A percentile compares a stretch with the other conserved stretches of the same genome.
These are phyloP conservation scores for Globisporangium perplexum DNA, from an alignment of 352 stramenopile species.

Conservation along the genomic window DNA sequence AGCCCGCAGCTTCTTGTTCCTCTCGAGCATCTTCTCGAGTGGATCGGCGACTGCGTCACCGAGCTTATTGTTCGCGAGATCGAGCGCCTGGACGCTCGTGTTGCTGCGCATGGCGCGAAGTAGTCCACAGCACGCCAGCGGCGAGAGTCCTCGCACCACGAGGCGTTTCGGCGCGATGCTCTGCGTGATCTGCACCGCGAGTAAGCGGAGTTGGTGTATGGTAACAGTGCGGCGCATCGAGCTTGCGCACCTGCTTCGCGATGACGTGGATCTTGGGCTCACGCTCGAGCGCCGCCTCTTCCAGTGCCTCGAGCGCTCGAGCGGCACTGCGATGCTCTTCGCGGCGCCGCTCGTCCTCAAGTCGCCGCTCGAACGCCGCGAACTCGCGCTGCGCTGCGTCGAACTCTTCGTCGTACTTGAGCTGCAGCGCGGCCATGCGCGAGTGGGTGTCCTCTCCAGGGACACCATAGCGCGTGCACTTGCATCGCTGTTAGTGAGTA, in stretches of 20 bases:
- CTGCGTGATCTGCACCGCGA: conserved; percentile 26
- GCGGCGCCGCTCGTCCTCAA: conserved; percentile 41
- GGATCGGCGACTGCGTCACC: conserved; percentile 30
- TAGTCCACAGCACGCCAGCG: conserved; percentile 45
- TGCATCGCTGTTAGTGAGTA: conserved; percentile 3
- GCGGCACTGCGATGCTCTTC: conserved; percentile 40
- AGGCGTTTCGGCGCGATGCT: conserved; percentile 45
- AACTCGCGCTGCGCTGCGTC: conserved; percentile 27
- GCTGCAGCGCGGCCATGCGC: conserved; percentile 42
- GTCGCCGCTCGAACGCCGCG: conserved; percentile 27
- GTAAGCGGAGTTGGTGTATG: not conserved
- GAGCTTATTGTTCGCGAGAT: conserved; percentile 58
- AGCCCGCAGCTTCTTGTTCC: conserved; percentile 43
- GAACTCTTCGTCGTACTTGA: conserved; percentile 62
- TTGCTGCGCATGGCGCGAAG: conserved; percentile 55
- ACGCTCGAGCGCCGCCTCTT: conserved; percentile 28
- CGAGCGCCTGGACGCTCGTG: conserved; percentile 43
- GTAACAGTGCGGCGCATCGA: not conserved
- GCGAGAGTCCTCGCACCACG: conserved; percentile 40
- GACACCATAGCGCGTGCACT: conserved; percentile 52
- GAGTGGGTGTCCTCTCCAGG: conserved; percentile 29
- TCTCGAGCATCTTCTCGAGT: conserved; percentile 45
- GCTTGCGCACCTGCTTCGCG: conserved; percentile 23
- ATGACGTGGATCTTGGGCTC: conserved; percentile 45
- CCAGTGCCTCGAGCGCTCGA: conserved; percentile 26